Percentiles rank a stretch among this genome's conserved stretches.
Evolutionary conservation across 1,284 basidiomycete species (phyloP).

Genomic region (Porodaedalea pini): DNA sequence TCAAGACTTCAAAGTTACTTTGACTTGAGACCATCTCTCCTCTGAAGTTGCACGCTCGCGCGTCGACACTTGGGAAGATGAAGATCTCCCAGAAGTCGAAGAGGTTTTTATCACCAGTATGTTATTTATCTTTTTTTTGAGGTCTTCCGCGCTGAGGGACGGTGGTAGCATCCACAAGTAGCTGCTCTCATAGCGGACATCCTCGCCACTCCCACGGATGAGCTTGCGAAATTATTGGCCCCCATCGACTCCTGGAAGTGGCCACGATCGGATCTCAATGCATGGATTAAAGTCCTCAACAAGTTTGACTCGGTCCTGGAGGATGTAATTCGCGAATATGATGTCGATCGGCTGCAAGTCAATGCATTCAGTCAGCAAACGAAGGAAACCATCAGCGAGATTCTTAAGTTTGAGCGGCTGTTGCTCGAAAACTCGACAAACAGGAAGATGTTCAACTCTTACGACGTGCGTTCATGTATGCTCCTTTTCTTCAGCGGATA

Average conservation of each 20-base stretch:
- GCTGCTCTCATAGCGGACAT: conserved; percentile 70
- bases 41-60: conserved; percentile 25
- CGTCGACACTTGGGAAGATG: conserved; percentile 57
- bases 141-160: conserved; percentile 14
- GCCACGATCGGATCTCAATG: conserved; percentile 95
- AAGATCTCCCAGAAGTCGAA: conserved; percentile 79
- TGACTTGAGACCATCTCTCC: conserved; percentile 5
- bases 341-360: conserved; percentile 77
- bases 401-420: conserved; percentile 85
- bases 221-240: conserved; percentile 60
- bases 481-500: conserved; percentile 14
- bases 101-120: conserved; percentile 67
- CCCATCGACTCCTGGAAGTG: conserved; percentile 84
- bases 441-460: conserved; percentile 93
- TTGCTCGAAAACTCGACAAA: conserved; percentile 98
- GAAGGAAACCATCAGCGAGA: conserved; percentile 76
- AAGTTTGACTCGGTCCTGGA: conserved; percentile 91
- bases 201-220: conserved; percentile 59
- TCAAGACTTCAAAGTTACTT: not conserved
- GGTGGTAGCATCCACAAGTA: conserved; percentile 66
- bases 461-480: conserved; percentile 70
- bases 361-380: conserved; percentile 76
- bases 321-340: conserved; percentile 79
- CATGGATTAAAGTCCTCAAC: conserved; percentile 94
- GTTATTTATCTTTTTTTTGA: conserved; percentile 27